phyloP scores from a whole-genome alignment of 768 basidiomycete species.

The Collybia nuda region DNA sequence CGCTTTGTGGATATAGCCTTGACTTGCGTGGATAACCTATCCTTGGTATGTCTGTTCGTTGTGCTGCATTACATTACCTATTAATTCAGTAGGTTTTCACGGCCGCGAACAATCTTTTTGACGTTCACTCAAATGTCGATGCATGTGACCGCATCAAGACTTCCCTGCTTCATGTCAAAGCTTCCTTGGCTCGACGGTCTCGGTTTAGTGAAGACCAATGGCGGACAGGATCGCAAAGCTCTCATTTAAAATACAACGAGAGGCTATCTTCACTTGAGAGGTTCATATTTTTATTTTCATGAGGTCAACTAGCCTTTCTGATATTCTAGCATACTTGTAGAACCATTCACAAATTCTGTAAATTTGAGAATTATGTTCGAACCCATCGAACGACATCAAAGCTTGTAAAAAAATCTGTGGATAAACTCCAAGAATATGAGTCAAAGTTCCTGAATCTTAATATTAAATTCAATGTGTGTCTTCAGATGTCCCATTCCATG shows the following conservation, averaged over 20 bases:
- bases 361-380: conserved; percentile 7
- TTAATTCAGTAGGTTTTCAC: conserved; percentile 20
- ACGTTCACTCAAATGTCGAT: conserved; percentile 27
- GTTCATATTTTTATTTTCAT: conserved; percentile 11
- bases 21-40: background rate
- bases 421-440: conserved; percentile 39
- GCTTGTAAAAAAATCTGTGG: conserved; percentile 12
- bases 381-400: conserved; percentile 4
- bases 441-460: conserved; percentile 35
- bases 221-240: conserved; percentile 28
- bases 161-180: conserved; percentile 20
- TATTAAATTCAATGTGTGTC: conserved; percentile 32
- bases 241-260: conserved; percentile 30
- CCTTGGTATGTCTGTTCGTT: background rate
- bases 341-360: conserved; percentile 6
- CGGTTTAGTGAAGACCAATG: conserved; percentile 31
- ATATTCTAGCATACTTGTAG: background rate
- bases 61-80: too few relatives aligned
- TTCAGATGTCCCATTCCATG: background rate
- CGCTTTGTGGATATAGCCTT: background rate
- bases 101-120: conserved; percentile 17
- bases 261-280: conserved; percentile 32
- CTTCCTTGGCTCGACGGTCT: conserved; percentile 20
- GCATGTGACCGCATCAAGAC: conserved; percentile 25
- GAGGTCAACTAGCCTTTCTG: too few relatives aligned